phyloP scores from a whole-genome alignment of 352 stramenopile species.

The Thalassiosira pacifica region DNA sequence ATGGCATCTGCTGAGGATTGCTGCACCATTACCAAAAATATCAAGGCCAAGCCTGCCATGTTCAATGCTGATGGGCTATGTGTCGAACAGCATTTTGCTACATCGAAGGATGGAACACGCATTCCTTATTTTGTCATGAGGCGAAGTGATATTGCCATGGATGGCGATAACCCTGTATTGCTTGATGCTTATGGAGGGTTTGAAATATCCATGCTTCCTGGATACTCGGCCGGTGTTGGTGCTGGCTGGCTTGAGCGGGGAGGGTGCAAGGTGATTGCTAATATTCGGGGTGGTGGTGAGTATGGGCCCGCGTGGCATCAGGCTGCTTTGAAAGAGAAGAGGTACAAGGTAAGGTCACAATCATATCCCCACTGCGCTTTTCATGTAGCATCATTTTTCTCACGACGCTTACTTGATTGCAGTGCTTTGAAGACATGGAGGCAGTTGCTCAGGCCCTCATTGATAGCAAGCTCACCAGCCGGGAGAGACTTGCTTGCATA shows the following conservation, averaged over 20 bases:
- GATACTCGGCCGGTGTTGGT: constrained; percentile 89
- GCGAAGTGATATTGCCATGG: constrained; percentile 81
- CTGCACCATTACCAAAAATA: constrained; percentile 1
- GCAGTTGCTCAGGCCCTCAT: constrained; percentile 91
- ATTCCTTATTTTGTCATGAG: constrained; percentile 94
- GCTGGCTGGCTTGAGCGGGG: constrained; percentile 91
- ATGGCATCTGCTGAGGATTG: constrained; percentile 50
- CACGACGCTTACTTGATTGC: background rate
- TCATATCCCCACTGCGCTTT: background rate
- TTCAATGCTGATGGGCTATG: constrained; percentile 54
- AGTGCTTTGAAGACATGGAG: constrained; percentile 93
- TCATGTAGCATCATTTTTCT: background rate
- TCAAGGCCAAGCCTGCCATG: constrained; percentile 63
- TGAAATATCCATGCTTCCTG: constrained; percentile 91
- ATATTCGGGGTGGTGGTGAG: constrained; percentile 89
- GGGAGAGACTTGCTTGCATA: constrained; percentile 91
- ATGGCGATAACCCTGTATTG: constrained; percentile 88
- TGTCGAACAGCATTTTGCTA: constrained; percentile 88
- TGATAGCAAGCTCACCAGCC: constrained; percentile 88
- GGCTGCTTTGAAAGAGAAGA: constrained; percentile 91
- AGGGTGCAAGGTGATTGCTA: constrained; percentile 90
- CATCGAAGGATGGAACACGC: constrained; percentile 91
- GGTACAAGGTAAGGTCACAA: constrained; percentile 79
- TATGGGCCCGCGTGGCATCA: constrained; percentile 92
- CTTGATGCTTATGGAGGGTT: constrained; percentile 94